Evolutionary conservation across 1,139 yeast species (phyloP).

Genomic region (Pichia sp.): DNA sequence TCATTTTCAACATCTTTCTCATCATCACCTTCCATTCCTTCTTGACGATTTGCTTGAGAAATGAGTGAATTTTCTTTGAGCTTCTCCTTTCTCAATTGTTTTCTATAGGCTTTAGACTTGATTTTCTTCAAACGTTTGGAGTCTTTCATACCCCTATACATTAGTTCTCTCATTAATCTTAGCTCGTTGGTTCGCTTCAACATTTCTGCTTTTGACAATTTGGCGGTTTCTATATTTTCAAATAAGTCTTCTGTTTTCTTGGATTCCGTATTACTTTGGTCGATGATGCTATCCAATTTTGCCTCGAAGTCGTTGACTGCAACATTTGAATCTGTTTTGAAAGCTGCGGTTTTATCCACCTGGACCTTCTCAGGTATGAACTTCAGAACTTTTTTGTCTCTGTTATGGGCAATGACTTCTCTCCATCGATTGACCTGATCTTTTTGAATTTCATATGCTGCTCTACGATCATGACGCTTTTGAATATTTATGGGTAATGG

Average conservation of each 20-base stretch:
- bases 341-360: slow-evolving; percentile 46
- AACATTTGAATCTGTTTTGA: slow-evolving; percentile 42
- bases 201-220: slow-evolving; percentile 76
- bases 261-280: slow-evolving; percentile 70
- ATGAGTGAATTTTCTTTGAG: slow-evolving; percentile 64
- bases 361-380: slow-evolving; percentile 54
- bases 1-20: slow-evolving; percentile 51
- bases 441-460: slow-evolving; percentile 85
- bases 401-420: slow-evolving; percentile 70
- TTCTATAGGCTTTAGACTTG: slow-evolving; percentile 85
- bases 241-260: slow-evolving; percentile 67
- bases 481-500: slow-evolving; percentile 87
- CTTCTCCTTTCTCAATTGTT: slow-evolving; percentile 81
- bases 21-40: slow-evolving; percentile 46
- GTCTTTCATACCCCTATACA: slow-evolving; percentile 91
- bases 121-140: slow-evolving; percentile 90
- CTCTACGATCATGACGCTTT: slow-evolving; percentile 78
- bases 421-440: slow-evolving; percentile 87
- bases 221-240: slow-evolving; percentile 83
- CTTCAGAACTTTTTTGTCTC: slow-evolving; percentile 78
- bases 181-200: slow-evolving; percentile 74
- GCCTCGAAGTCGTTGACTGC: slow-evolving; percentile 63
- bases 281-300: slow-evolving; percentile 57
- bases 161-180: slow-evolving; percentile 87
- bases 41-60: slow-evolving; percentile 30